Percentiles rank a stretch among this genome's conserved stretches.
Evolutionary conservation across 768 basidiomycete genomes (phyloP).

Genomic region (Paxillus rubicundulus): DNA sequence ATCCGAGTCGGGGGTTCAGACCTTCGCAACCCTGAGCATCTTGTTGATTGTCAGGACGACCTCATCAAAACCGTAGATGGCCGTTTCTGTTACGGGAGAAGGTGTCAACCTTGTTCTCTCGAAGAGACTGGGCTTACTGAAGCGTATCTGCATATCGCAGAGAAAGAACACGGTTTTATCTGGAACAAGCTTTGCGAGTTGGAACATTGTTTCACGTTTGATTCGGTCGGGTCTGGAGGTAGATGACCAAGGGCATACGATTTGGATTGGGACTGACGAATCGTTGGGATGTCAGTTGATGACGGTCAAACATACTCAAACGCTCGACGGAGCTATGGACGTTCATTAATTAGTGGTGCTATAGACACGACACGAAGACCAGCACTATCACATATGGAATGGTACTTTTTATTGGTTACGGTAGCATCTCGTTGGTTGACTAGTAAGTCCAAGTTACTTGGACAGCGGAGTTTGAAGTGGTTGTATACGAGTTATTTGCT

Average conservation of each 20-base stretch:
- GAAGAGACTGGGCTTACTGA: slow-evolving; percentile 46
- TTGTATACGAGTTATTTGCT: slow-evolving; percentile 10
- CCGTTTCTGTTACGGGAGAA: slow-evolving; percentile 36
- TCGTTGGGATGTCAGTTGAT: no score
- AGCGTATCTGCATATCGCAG: slow-evolving; percentile 80
- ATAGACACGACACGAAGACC: no score
- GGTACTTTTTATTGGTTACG: no score
- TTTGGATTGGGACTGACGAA: no score
- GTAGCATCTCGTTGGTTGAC: no score
- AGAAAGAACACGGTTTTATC: slow-evolving; percentile 59
- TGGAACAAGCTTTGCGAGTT: slow-evolving; percentile 38
- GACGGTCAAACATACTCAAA: no score
- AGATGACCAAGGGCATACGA: not conserved
- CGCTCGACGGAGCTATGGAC: no score
- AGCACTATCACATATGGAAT: no score
- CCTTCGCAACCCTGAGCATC: slow-evolving; percentile 75
- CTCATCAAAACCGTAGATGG: slow-evolving; percentile 69
- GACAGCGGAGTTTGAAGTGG: slow-evolving; percentile 27
- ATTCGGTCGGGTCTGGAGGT: not conserved
- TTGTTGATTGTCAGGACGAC: slow-evolving; percentile 71
- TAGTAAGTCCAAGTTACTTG: not conserved
- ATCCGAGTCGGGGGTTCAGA: slow-evolving; percentile 19
- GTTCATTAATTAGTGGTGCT: no score
- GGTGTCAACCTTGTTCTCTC: not conserved
- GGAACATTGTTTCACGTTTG: slow-evolving; percentile 15